Base-by-base conservation (phyloP, 2,329 filamentous ascomycete genomes). In the Amylocarpus encephaloides region DNA sequence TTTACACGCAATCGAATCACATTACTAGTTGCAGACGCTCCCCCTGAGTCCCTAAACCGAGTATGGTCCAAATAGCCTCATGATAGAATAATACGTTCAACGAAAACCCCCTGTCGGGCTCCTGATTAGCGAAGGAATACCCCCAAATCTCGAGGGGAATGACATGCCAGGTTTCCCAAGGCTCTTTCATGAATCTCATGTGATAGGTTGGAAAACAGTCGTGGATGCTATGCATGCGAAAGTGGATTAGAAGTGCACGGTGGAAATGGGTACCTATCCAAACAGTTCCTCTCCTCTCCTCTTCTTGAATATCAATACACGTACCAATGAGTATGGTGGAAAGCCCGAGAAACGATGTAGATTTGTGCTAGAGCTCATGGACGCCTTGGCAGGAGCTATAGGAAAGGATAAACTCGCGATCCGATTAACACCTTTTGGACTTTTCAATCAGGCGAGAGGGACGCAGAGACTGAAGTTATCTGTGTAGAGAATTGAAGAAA, bases 221-320 rank as follows among this genome's bases (percentile, higher is more conserved):
- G 78, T 76, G 0, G 71, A 76, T 43, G 75, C 73, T 3, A 79
- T 84, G 2, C 80, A 85, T 66, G 70, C 69, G 33, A 79, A 80
- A 61, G 77, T 54, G 76, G 76, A 22, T 72, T 78, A 0, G 75
- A 71, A 49, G 11, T 62, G 1, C 62, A 68, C 44, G 59, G 59
- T 26, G 62, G 56, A 11, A 75, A 76, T 46, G 73, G 73, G 4
- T 79, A 78, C 56, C 65, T 80, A 3, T 67, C 76, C n/a, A 76
- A 80, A 48, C 76, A 80, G 57, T 82, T 82, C 64, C 68, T 74
- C 2, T 76, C 78, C 56, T 73, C 75, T 82, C 64, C 68, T 74
- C 2, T 76, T 78, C 56, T 73, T 75, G 49, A 72, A 66, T 9
- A 70, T 70, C 57, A 83, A 83, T 66, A 70, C 68, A 45, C 73